phyloP scores from a whole-genome alignment of 2,329 filamentous ascomycete genomes.

The Cryphonectria carpinicola region DNA sequence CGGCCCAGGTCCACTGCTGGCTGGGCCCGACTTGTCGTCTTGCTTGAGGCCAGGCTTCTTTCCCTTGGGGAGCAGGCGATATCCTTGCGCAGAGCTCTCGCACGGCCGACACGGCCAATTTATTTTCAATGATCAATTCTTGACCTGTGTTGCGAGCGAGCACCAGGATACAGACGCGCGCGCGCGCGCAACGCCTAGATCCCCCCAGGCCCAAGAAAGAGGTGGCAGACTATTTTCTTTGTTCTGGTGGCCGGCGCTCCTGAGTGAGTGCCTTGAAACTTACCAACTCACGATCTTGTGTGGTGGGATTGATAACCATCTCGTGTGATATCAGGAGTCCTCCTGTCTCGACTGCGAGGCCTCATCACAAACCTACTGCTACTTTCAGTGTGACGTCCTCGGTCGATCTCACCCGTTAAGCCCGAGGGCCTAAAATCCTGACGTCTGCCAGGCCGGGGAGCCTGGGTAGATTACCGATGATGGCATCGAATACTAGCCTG shows the following conservation, averaged over 20 bases:
- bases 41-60: constrained; percentile 4
- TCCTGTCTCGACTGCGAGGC: constrained; percentile 1
- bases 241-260: neutral
- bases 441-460: neutral
- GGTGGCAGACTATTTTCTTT: neutral
- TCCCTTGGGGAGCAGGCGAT: constrained; percentile 8
- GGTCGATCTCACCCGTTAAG: neutral
- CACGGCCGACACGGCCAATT: constrained; percentile 8
- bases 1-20: constrained; percentile 16
- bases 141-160: neutral
- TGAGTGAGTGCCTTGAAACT: neutral
- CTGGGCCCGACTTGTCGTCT: constrained; percentile 3
- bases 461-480: neutral
- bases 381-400: neutral
- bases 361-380: neutral
- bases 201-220: constrained; percentile 13
- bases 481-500: neutral
- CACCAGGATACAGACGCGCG: no score
- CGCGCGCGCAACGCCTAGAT: no score
- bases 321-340: constrained; percentile 3
- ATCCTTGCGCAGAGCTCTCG: constrained; percentile 24
- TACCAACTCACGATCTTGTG: neutral
- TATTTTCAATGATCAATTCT: neutral
- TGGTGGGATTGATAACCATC: no score
- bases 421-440: neutral